Evolutionary conservation across 1,284 basidiomycete species (phyloP), one percentile per base, ranked within the genome.

Genomic region (Papiliotrema nemorosa): DNA sequence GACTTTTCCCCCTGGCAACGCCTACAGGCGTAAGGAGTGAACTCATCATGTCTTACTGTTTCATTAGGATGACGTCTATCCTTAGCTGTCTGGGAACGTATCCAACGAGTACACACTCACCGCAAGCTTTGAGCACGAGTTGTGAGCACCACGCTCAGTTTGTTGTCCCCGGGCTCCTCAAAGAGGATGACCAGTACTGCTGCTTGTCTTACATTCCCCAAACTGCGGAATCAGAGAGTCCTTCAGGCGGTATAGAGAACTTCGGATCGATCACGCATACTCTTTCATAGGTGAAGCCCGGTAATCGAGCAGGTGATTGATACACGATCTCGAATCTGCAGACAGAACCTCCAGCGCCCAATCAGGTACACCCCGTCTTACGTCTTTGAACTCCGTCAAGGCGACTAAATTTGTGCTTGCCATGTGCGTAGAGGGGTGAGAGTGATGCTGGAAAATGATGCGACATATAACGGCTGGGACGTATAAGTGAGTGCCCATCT

Each of bases 141-240:
- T 0, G 90, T 92, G 42, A 92, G 76, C 16, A 92, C 76, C 2
- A 91, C 88, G 12, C 84, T 80, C 3, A 91, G 75, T n/a, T 65
- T 57, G 20, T 63, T 56, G 39, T 80, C 70, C 10, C 80, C 84
- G 2, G 77, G 78, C 24, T 80, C 74, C 66, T 90, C 85, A 59
- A 84, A 92, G 0, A 93, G 74, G 4, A 88, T 76, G 3, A 91
- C 82, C 2, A 92, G 78, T 0, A 92, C 89, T 1, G 86, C 87
- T 3, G 84, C 89, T 31, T 63, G 63, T 26, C 63, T 66, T 13
- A 70, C 67, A 1, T 65, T 49, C 0, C 72, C 71, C 34, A 66
- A 64, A 20, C 74, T 76, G n/a, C n/a, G n/a, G n/a, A n/a, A n/a
- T 39, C 0, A 1, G 38, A 49, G 13, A 49, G 46, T 22, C 50